phyloP scores from a whole-genome alignment of 2,329 filamentous ascomycete species.

The Sodiomyces alkalinus region DNA sequence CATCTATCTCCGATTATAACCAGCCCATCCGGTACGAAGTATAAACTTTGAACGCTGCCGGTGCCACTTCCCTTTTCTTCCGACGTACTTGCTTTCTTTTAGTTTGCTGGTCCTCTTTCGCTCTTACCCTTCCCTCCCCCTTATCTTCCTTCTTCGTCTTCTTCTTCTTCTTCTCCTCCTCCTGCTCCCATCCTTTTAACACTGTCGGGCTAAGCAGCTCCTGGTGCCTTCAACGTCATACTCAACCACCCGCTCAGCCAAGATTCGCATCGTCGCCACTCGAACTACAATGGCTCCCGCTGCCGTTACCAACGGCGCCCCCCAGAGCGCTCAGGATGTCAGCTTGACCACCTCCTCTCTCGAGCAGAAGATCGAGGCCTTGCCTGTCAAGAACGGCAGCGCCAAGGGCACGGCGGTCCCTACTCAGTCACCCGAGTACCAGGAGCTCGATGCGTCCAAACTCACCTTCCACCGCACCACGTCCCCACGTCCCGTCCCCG shows the following conservation, averaged over 20 bases:
- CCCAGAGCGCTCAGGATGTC: slow-evolving; percentile 33
- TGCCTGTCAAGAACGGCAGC: slow-evolving; percentile 13
- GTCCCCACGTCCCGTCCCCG: slow-evolving; percentile 35
- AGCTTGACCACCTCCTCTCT: slow-evolving; percentile 37
- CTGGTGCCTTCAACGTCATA: not conserved
- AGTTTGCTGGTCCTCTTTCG: too few species aligned
- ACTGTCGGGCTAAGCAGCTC: not conserved
- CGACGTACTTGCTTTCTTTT: too few species aligned
- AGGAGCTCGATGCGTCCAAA: slow-evolving; percentile 46
- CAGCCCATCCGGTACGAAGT: too few species aligned
- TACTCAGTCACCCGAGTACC: too few species aligned
- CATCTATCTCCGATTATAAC: too few species aligned
- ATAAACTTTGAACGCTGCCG: too few species aligned
- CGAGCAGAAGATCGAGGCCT: slow-evolving; percentile 29
- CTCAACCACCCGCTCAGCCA: slow-evolving; percentile 1
- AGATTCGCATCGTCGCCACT: not conserved
- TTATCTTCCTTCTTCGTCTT: not conserved
- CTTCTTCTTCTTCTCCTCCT: not conserved
- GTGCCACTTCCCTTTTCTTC: too few species aligned
- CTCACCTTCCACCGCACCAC: slow-evolving; percentile 44
- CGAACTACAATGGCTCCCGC: slow-evolving; percentile 18
- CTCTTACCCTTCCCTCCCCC: not conserved
- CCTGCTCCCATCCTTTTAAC: not conserved
- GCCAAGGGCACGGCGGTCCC: slow-evolving; percentile 29
- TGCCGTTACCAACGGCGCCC: slow-evolving; percentile 10